These are phyloP conservation scores for Psidium friedrichsthalianum DNA, from an alignment of 345 rosid species.

Conservation along the genomic window DNA sequence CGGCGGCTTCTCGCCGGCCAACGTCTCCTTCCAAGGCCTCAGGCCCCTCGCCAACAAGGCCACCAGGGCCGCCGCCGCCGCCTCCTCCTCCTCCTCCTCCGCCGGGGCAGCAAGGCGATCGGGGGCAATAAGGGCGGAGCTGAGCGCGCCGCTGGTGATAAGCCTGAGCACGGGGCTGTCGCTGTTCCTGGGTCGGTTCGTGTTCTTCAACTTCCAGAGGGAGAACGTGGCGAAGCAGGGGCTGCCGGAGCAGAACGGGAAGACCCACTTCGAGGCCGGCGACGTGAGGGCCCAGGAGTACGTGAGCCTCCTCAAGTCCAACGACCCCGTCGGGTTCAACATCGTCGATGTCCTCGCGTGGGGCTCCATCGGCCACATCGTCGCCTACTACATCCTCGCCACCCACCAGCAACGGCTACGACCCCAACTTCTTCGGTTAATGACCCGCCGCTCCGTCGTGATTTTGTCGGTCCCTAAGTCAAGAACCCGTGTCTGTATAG, in stretches of 20 bases:
- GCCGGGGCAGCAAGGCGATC: constrained; percentile 17
- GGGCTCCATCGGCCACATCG: constrained; percentile 97
- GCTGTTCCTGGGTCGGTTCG: constrained; percentile 87
- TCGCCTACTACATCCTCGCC: constrained; percentile 94
- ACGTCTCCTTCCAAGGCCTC: constrained; percentile 40
- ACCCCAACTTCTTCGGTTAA: constrained; percentile 60
- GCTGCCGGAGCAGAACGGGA: constrained; percentile 89
- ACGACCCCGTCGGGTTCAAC: constrained; percentile 94
- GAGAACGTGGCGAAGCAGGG: constrained; percentile 93
- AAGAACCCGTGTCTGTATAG: not conserved
- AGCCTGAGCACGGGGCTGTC: constrained; percentile 97
- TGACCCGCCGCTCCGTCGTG: not conserved
- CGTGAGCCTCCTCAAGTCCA: constrained; percentile 82
- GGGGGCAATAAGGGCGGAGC: constrained; percentile 71
- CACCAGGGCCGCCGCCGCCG: constrained; percentile 5
- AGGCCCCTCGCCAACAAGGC: constrained; percentile 19
- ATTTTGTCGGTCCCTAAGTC: not conserved
- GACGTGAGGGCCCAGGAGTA: constrained; percentile 91
- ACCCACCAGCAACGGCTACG: constrained; percentile 94
- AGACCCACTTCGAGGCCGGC: constrained; percentile 91
- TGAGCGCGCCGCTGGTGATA: constrained; percentile 61
- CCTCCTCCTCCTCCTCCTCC: constrained; percentile 1
- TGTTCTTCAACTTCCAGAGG: constrained; percentile 98
- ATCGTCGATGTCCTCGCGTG: constrained; percentile 96
- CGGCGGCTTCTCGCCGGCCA: constrained; percentile 13